These are phyloP conservation scores for Aspergillus hiratsukae DNA, from an alignment of 2,329 filamentous ascomycete species.

Conservation along the genomic window DNA sequence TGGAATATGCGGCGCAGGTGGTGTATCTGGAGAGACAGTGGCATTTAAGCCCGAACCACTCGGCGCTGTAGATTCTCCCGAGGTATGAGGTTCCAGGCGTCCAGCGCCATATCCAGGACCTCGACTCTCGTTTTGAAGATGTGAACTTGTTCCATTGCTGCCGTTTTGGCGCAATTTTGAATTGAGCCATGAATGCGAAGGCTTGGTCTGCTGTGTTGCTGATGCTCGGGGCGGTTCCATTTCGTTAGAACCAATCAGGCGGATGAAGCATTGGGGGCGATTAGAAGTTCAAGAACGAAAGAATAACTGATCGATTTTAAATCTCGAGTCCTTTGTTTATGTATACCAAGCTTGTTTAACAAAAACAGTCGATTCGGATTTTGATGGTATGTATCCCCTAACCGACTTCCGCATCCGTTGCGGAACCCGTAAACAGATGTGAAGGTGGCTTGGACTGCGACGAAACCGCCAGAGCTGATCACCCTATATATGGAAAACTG, in stretches of 20 bases:
- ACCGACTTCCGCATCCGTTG: constrained; percentile 13
- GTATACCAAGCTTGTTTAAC: not conserved
- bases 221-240: not conserved
- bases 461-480: constrained; percentile 3
- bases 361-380: not conserved
- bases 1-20: constrained; percentile 2
- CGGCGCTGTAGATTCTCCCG: constrained; percentile 1
- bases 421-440: constrained; percentile 1
- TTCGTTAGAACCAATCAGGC: constrained; percentile 3
- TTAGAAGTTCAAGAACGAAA: not conserved
- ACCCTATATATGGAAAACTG: not conserved
- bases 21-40: constrained; percentile 1
- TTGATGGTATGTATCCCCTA: constrained; percentile 5
- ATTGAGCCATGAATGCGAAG: not conserved
- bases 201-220: not conserved
- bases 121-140: constrained; percentile 1
- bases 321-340: not conserved
- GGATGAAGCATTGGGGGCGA: constrained; percentile 9
- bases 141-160: not conserved
- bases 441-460: constrained; percentile 1
- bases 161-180: not conserved
- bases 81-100: constrained; percentile 2
- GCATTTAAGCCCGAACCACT: not conserved
- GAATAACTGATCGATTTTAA: not conserved
- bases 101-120: constrained; percentile 5